Evolutionary conservation across 768 basidiomycete species (phyloP).

Genomic region (Crassisporium funariophilum): DNA sequence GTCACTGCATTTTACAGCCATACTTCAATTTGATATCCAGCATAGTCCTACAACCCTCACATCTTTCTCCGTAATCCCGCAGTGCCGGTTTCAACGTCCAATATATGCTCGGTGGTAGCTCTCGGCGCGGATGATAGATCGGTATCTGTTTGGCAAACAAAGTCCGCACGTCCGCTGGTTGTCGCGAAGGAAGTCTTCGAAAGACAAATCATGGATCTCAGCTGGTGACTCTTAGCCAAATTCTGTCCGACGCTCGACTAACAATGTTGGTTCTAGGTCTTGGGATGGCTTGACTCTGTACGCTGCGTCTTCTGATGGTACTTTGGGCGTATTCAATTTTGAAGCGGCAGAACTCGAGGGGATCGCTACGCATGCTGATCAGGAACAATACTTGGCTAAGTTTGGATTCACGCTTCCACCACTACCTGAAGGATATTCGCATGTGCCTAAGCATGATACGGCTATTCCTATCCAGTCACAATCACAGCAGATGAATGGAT

Average conservation of each 20-base stretch:
- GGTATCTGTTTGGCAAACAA: slow-evolving; percentile 96
- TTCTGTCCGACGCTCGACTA: slow-evolving; percentile 10
- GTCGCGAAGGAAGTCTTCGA: slow-evolving; percentile 95
- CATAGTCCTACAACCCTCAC: slow-evolving; percentile 88
- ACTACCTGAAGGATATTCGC: slow-evolving; percentile 72
- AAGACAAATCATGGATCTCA: slow-evolving; percentile 91
- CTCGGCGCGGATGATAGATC: slow-evolving; percentile 93
- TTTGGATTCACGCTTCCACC: slow-evolving; percentile 75
- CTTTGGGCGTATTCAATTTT: slow-evolving; percentile 87
- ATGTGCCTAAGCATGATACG: slow-evolving; percentile 40
- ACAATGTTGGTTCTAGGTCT: slow-evolving; percentile 57
- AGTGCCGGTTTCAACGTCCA: slow-evolving; percentile 69
- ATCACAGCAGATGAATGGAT: slow-evolving; percentile 32
- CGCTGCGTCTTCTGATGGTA: slow-evolving; percentile 95
- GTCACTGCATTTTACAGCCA: slow-evolving; percentile 24
- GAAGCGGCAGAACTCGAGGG: slow-evolving; percentile 80
- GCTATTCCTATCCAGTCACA: slow-evolving; percentile 33
- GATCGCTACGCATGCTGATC: slow-evolving; percentile 70
- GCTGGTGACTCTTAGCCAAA: slow-evolving; percentile 63
- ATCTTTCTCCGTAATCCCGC: slow-evolving; percentile 83
- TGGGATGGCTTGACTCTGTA: slow-evolving; percentile 91
- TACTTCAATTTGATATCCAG: slow-evolving; percentile 1
- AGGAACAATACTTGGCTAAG: slow-evolving; percentile 79
- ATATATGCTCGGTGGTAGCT: slow-evolving; percentile 90
- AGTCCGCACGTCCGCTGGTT: slow-evolving; percentile 85